These are phyloP conservation scores for Torulaspora maleeae DNA, from an alignment of 805 yeast genomes.

Conservation along the genomic window DNA sequence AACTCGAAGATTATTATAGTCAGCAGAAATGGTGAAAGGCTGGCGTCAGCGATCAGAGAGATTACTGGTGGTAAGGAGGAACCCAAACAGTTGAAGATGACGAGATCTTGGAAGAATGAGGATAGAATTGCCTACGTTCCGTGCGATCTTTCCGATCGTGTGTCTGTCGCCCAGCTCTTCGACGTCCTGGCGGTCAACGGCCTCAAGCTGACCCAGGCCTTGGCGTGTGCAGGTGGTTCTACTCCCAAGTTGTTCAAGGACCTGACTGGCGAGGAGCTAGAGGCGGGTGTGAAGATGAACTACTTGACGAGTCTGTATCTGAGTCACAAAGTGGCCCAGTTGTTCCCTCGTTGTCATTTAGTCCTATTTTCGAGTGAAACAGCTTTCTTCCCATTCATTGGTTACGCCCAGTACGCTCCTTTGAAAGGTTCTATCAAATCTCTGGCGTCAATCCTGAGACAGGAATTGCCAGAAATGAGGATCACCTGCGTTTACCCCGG, in stretches of 20 bases:
- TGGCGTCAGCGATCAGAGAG: slow-evolving; percentile 45
- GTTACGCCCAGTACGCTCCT: slow-evolving; percentile 90
- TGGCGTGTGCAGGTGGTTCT: slow-evolving; percentile 87
- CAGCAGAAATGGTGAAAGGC: slow-evolving; percentile 66
- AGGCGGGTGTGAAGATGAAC: slow-evolving; percentile 59
- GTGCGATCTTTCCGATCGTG: slow-evolving; percentile 63
- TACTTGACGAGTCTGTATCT: slow-evolving; percentile 70
- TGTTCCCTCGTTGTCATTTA: slow-evolving; percentile 45
- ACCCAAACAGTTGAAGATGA: slow-evolving; percentile 1
- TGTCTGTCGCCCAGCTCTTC: slow-evolving; percentile 39
- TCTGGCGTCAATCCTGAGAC: slow-evolving; percentile 71
- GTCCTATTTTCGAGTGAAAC: slow-evolving; percentile 70
- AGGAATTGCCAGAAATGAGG: slow-evolving; percentile 65
- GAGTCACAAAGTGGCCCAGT: slow-evolving; percentile 55
- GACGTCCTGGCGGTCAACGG: slow-evolving; percentile 26
- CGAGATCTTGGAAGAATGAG: background rate
- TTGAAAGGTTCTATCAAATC: slow-evolving; percentile 76
- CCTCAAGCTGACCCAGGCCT: slow-evolving; percentile 59
- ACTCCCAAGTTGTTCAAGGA: slow-evolving; percentile 75
- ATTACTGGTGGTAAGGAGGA: slow-evolving; percentile 31
- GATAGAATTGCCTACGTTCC: slow-evolving; percentile 43
- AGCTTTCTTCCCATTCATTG: slow-evolving; percentile 83
- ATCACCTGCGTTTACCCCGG: slow-evolving; percentile 84
- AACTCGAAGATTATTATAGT: slow-evolving; percentile 69
- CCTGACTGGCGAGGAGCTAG: slow-evolving; percentile 52